phyloP scores from a whole-genome alignment of 345 rosid species.

The Acer saccharum region DNA sequence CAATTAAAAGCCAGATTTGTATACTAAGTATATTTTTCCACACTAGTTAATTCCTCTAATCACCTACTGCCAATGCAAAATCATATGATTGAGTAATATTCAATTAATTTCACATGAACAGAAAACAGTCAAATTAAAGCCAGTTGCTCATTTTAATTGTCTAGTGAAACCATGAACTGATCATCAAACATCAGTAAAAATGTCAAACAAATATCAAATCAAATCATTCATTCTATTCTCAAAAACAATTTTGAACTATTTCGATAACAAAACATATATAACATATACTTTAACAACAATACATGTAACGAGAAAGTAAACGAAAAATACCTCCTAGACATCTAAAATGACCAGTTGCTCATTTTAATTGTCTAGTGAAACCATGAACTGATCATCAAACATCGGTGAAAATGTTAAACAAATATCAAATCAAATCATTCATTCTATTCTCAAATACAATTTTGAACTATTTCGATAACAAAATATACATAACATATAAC shows the following conservation, averaged over 20 bases:
- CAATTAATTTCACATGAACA: neutral
- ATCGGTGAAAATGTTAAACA: too few relatives aligned
- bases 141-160: neutral
- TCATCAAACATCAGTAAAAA: too few relatives aligned
- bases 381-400: neutral
- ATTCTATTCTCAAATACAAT: too few relatives aligned
- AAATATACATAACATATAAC: neutral
- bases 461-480: too few relatives aligned
- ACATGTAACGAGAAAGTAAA: neutral
- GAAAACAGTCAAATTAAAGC: neutral
- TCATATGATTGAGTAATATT: neutral
- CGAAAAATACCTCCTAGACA: slow-evolving; percentile 35
- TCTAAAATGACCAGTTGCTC: too few relatives aligned
- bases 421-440: too few relatives aligned
- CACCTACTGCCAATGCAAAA: neutral
- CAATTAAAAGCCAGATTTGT: neutral
- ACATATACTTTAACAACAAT: neutral
- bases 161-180: neutral
- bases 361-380: neutral
- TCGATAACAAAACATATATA: neutral
- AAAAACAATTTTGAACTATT: too few relatives aligned
- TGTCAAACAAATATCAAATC: too few relatives aligned
- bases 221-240: too few relatives aligned
- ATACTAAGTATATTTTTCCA: neutral
- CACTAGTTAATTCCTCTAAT: neutral